Evolutionary conservation across 441 rosid genomes (phyloP).

Genomic region (Pelargonium cotyledonis): DNA sequence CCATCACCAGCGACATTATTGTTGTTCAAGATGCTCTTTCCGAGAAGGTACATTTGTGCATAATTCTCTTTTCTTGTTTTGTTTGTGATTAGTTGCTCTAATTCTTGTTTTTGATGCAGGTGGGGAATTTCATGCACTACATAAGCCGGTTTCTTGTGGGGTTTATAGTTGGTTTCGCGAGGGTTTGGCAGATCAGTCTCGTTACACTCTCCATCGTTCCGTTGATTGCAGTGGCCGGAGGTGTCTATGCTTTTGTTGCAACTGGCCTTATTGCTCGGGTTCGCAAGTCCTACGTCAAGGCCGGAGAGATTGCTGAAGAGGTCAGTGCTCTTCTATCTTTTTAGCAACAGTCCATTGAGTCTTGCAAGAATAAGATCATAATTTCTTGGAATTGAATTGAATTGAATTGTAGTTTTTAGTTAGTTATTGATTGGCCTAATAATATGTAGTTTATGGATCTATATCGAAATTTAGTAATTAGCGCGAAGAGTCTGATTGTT

Average conservation of each 20-base stretch:
- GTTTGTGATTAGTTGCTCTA: conserved; percentile 25
- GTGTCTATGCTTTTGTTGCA: conserved; percentile 78
- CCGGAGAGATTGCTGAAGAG: conserved; percentile 98
- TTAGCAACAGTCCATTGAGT: too few species aligned
- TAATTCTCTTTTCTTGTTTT: conserved; percentile 45
- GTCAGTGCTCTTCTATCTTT: conserved; percentile 27
- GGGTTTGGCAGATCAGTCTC: conserved; percentile 93
- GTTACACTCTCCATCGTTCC: conserved; percentile 94
- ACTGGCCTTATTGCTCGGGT: conserved; percentile 73
- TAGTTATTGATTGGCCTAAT: too few species aligned
- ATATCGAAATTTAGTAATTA: too few species aligned
- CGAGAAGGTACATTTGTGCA: conserved; percentile 49
- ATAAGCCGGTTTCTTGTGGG: conserved; percentile 83
- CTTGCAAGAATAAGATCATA: too few species aligned
- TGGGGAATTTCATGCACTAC: conserved; percentile 91
- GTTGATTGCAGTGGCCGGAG: conserved; percentile 87
- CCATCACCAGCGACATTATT: conserved; percentile 49
- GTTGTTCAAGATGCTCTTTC: conserved; percentile 60
- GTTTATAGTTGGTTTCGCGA: conserved; percentile 66
- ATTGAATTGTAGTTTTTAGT: too few species aligned
- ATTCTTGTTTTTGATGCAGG: conserved; percentile 36
- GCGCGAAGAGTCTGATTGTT: too few species aligned
- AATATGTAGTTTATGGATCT: too few species aligned
- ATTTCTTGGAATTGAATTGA: too few species aligned
- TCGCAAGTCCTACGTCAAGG: conserved; percentile 79